Evolutionary conservation across 1,139 yeast species (phyloP), one percentile per base, ranked within the genome.

Genomic region (Geotrichum macrosporum): DNA sequence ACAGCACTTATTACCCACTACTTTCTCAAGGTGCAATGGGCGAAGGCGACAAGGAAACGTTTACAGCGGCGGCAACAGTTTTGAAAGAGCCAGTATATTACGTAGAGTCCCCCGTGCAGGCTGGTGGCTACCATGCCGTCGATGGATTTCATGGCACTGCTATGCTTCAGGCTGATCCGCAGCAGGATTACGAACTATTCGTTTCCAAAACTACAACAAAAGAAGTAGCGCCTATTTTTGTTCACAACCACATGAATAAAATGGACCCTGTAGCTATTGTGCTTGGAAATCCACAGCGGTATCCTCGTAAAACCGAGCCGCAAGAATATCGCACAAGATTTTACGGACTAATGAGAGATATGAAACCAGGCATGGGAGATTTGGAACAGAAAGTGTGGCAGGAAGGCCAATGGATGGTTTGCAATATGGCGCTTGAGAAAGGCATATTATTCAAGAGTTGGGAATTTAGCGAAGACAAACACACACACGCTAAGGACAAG

Each of bases 41-140:
- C 36, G 94, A 85, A 67, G 95, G 95, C 52, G 95, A 87, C 63
- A 87, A 86, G 62, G 96, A 87, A 61, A 85, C 95, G 0, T 87
- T 84, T 59, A 69, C 84, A 46, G 89, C 95, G 0, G 89, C 92
- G 0, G 81, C 94, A 0, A 75, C 75, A 38, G 85, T 83, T 1
- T 66, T 82, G 47, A 67, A 70, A 6, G 75, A 78, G 43, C 71
- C 77, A 1, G 81, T 70, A 54, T 84, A 85, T 59, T 89, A 83
- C 63, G 87, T 84, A n/a, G 75, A 77, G 41, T 72, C 68, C 52
- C 77, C 76, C 53, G 62, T 77, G 38, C 69, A 70, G 50, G 80
- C 84, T 0, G 68, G 75, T 56, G 84, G 84, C 3, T 71, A 72
- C 53, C 71, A 76, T 48, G 68, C 57, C 0, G 62, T 68, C 26